Evolutionary conservation across 2,329 filamentous ascomycete species (phyloP).

Genomic region (Sarocladium brachiariae): DNA sequence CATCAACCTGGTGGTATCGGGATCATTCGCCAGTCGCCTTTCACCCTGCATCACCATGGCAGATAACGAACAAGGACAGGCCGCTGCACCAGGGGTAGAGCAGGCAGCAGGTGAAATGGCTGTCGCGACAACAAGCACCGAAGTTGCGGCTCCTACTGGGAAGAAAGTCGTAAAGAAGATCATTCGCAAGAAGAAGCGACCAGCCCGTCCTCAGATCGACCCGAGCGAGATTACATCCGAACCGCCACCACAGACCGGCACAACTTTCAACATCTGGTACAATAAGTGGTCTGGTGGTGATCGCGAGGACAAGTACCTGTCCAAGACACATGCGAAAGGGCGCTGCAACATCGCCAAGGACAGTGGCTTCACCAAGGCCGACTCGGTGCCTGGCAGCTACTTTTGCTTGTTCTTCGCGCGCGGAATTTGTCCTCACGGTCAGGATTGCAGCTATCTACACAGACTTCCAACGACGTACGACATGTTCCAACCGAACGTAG

Average conservation of each 20-base stretch:
- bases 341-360: constrained; percentile 83
- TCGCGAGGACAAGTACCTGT: constrained; percentile 82
- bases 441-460: constrained; percentile 92
- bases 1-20: too few relatives aligned
- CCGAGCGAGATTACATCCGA: constrained; percentile 75
- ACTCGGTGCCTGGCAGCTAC: constrained; percentile 70
- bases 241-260: constrained; percentile 85
- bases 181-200: constrained; percentile 81
- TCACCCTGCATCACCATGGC: constrained; percentile 28
- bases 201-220: constrained; percentile 87
- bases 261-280: constrained; percentile 98
- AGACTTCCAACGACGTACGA: constrained; percentile 81
- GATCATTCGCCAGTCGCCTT: too few relatives aligned
- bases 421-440: constrained; percentile 76
- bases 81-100: constrained; percentile 18
- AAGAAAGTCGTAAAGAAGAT: constrained; percentile 77
- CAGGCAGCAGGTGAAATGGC: constrained; percentile 22
- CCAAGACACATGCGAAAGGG: constrained; percentile 72
- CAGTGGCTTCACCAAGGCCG: constrained; percentile 70
- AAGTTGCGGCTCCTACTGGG: constrained; percentile 39
- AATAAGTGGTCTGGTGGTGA: constrained; percentile 98
- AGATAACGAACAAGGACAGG: constrained; percentile 22
- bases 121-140: constrained; percentile 31
- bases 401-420: constrained; percentile 91
- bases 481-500: constrained; percentile 86